Conservation (phyloP, 225 moss, liverwort and hornwort species). For the Asterella californica region DNA sequence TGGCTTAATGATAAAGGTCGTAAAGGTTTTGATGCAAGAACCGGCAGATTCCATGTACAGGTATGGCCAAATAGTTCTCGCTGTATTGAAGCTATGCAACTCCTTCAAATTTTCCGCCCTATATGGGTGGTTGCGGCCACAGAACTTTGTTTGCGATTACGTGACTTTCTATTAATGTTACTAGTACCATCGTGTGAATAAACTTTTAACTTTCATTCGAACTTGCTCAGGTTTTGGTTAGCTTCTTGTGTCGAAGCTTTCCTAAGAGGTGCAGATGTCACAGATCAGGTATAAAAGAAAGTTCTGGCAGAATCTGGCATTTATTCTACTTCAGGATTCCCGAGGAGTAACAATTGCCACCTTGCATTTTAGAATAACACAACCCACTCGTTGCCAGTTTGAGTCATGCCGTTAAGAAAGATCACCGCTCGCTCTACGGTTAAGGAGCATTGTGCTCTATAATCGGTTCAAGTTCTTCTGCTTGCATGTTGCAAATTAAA, state of each 20-base stretch:
- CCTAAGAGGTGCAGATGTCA: slow-evolving; percentile 57
- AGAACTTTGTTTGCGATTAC: not conserved
- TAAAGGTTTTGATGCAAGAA: slow-evolving; percentile 55
- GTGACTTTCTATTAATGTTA: too few species aligned
- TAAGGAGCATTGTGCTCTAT: too few species aligned
- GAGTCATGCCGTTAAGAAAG: too few species aligned
- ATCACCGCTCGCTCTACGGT: too few species aligned
- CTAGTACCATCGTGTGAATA: too few species aligned
- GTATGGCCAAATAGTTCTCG: slow-evolving; percentile 26
- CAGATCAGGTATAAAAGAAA: slow-evolving; percentile 51
- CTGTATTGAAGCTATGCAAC: slow-evolving; percentile 6
- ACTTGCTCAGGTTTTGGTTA: slow-evolving; percentile 59
- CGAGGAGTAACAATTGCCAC: too few species aligned
- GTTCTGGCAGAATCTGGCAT: not conserved
- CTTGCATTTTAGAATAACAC: too few species aligned
- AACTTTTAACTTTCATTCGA: not conserved
- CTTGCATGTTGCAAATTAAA: not conserved
- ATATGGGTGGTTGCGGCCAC: not conserved
- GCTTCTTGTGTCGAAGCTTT: slow-evolving; percentile 79
- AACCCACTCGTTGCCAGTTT: too few species aligned
- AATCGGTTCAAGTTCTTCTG: not conserved
- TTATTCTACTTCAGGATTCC: not conserved
- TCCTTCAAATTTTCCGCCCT: not conserved
- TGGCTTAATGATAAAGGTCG: slow-evolving; percentile 65
- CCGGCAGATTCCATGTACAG: slow-evolving; percentile 68